phyloP scores from a whole-genome alignment of 495 filamentous ascomycete species.

The Haplographium delicatum region DNA sequence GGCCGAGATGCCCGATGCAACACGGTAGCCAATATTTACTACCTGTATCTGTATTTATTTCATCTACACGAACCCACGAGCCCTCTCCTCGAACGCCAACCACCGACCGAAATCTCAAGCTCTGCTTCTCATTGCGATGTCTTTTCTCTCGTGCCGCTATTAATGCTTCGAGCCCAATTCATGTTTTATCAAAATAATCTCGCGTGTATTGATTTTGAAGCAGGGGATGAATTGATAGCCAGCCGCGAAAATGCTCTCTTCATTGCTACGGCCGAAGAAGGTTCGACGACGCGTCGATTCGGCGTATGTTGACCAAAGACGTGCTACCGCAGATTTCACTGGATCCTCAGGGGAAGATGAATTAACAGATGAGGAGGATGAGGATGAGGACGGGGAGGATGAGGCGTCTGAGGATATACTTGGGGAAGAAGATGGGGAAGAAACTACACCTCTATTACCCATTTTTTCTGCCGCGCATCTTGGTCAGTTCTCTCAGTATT shows the following conservation, averaged over 20 bases:
- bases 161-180: too few species aligned
- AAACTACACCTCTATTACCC: constrained; percentile 62
- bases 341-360: constrained; percentile 46
- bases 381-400: constrained; percentile 34
- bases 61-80: neutral
- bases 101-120: too few species aligned
- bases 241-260: constrained; percentile 27
- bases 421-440: constrained; percentile 52
- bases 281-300: constrained; percentile 30
- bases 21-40: too few species aligned
- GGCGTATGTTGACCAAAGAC: constrained; percentile 32
- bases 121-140: neutral
- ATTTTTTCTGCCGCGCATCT: constrained; percentile 80
- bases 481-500: constrained; percentile 40
- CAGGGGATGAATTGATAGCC: neutral
- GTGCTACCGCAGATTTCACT: constrained; percentile 54
- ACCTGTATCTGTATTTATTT: too few species aligned
- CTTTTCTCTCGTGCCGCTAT: neutral
- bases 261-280: constrained; percentile 26
- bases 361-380: constrained; percentile 32
- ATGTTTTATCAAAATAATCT: neutral
- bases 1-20: too few species aligned
- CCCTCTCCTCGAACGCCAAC: too few species aligned
- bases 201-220: neutral
- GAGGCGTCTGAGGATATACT: constrained; percentile 40